phyloP scores from a whole-genome alignment of 2,329 filamentous ascomycete genomes.

The Aspergillus tamarii region DNA sequence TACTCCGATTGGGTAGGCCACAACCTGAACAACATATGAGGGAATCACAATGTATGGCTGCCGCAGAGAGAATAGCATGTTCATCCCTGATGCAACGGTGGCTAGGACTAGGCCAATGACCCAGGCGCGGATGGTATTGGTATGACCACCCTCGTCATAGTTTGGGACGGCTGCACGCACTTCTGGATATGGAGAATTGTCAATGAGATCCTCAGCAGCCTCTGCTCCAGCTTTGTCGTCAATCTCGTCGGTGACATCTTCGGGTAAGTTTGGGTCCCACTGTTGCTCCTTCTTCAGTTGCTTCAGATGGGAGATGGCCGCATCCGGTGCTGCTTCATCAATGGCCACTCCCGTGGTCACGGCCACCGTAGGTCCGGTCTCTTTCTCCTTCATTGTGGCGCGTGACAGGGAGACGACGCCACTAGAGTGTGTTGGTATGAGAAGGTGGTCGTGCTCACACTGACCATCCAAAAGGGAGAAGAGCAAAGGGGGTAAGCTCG shows the following conservation, averaged over 20 bases:
- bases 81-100: conserved; percentile 64
- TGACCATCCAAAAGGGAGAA: neutral
- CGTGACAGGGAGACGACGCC: neutral
- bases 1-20: conserved; percentile 59
- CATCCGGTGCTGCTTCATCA: conserved; percentile 18
- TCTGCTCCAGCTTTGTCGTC: conserved; percentile 60
- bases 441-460: neutral
- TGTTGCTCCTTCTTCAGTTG: conserved; percentile 64
- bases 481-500: neutral
- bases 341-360: neutral
- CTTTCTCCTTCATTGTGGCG: conserved; percentile 5
- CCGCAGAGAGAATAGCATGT: conserved; percentile 61
- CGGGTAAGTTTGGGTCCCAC: conserved; percentile 67
- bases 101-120: conserved; percentile 63
- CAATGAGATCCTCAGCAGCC: conserved; percentile 63
- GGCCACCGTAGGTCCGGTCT: neutral
- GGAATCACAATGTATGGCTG: conserved; percentile 63
- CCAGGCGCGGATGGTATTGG: conserved; percentile 68
- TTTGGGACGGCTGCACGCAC: conserved; percentile 68
- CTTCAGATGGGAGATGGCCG: conserved; percentile 47
- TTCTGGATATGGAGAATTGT: conserved; percentile 70
- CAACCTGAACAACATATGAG: conserved; percentile 65
- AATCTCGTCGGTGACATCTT: conserved; percentile 64
- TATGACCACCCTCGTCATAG: conserved; percentile 66
- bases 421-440: neutral